These are phyloP conservation scores for Metschnikowia aberdeeniae DNA, from an alignment of 805 yeast species.

Conservation along the genomic window DNA sequence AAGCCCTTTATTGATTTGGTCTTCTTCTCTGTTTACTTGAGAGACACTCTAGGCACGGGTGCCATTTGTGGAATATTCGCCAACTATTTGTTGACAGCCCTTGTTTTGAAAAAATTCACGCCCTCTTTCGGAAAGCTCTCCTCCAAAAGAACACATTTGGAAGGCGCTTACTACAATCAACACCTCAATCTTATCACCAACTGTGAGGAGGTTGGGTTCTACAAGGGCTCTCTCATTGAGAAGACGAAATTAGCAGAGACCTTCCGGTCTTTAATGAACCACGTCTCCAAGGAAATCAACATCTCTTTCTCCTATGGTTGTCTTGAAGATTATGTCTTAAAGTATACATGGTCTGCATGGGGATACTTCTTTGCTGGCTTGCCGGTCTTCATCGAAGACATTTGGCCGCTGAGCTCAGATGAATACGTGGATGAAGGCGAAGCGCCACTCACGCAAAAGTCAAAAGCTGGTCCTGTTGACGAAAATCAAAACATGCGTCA, in stretches of 20 bases:
- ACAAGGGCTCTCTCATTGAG: conserved; percentile 82
- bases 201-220: conserved; percentile 91
- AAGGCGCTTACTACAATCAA: conserved; percentile 84
- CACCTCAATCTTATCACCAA: conserved; percentile 82
- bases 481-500: conserved; percentile 72
- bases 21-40: conserved; percentile 76
- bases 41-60: conserved; percentile 82
- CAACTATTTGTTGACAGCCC: conserved; percentile 79
- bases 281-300: conserved; percentile 51
- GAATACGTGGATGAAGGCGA: conserved; percentile 19
- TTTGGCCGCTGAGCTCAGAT: conserved; percentile 27
- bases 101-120: conserved; percentile 63
- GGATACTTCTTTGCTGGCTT: conserved; percentile 90
- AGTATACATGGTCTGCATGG: conserved; percentile 91
- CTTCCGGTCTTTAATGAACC: conserved; percentile 53
- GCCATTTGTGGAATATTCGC: conserved; percentile 79
- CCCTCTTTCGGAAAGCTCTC: conserved; percentile 83
- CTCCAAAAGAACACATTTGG: conserved; percentile 68
- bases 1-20: conserved; percentile 86
- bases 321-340: conserved; percentile 80
- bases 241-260: conserved; percentile 58
- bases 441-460: conserved; percentile 10
- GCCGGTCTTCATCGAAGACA: conserved; percentile 70
- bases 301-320: conserved; percentile 65
- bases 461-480: conserved; percentile 22